These are phyloP conservation scores for Peronospora belbahrii DNA, from an alignment of 352 stramenopile species.

Conservation along the genomic window DNA sequence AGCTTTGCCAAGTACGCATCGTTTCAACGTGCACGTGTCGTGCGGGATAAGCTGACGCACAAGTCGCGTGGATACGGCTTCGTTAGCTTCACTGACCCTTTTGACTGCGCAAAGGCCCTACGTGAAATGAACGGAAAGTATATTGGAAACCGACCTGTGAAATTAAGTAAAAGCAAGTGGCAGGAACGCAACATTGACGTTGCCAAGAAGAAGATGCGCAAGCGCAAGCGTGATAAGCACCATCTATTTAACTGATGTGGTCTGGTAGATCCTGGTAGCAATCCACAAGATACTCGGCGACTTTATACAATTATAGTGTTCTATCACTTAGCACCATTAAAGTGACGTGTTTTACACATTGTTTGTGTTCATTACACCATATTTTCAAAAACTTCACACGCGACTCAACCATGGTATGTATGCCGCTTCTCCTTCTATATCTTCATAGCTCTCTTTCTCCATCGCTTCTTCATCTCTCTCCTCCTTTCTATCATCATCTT, in stretches of 20 bases:
- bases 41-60: conserved; percentile 80
- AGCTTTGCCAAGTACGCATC: conserved; percentile 66
- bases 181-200: conserved; percentile 91
- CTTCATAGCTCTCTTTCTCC: neutral
- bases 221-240: conserved; percentile 72
- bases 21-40: conserved; percentile 73
- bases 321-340: too few species aligned
- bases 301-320: too few species aligned
- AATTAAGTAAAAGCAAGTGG: conserved; percentile 93
- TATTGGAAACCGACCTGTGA: conserved; percentile 90
- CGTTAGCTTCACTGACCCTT: conserved; percentile 89
- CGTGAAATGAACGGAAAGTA: conserved; percentile 96
- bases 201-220: conserved; percentile 83
- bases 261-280: too few species aligned
- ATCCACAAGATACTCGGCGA: too few species aligned
- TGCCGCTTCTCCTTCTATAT: neutral
- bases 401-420: neutral
- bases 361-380: neutral
- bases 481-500: conserved; percentile 27
- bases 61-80: conserved; percentile 94
- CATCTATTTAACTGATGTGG: conserved; percentile 55
- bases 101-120: conserved; percentile 91
- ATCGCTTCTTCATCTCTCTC: too few species aligned
- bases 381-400: neutral
- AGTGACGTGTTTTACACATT: neutral